These are phyloP conservation scores for Calonectria honghensis DNA, from an alignment of 2,329 filamentous ascomycete genomes.

Conservation along the genomic window DNA sequence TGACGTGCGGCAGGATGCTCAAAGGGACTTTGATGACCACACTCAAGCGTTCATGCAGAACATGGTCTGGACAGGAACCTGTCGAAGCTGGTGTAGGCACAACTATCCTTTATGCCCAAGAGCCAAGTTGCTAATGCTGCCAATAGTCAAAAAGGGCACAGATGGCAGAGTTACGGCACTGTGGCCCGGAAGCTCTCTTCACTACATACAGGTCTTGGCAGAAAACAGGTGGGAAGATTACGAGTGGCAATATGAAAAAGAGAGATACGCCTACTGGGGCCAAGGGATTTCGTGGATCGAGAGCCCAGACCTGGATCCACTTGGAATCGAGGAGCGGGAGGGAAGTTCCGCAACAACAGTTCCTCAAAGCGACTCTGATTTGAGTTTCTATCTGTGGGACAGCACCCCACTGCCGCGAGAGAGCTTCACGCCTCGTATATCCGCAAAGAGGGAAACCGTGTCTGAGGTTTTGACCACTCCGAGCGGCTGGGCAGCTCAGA, in stretches of 20 bases:
- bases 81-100: constrained; percentile 65
- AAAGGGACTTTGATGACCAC: constrained; percentile 67
- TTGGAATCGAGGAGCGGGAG: constrained; percentile 42
- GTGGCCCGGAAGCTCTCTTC: constrained; percentile 66
- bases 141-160: constrained; percentile 51
- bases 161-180: constrained; percentile 64
- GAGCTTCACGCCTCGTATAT: neutral
- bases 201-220: constrained; percentile 66
- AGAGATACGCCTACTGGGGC: constrained; percentile 51
- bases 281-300: constrained; percentile 52
- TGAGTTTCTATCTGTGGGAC: constrained; percentile 42
- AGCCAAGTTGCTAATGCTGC: neutral
- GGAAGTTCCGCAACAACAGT: constrained; percentile 15
- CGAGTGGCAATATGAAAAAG: constrained; percentile 46
- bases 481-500: neutral
- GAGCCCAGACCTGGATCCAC: constrained; percentile 44
- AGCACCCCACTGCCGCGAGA: constrained; percentile 31
- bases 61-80: constrained; percentile 66
- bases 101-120: neutral
- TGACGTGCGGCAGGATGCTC: constrained; percentile 56
- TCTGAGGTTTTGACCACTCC: neutral
- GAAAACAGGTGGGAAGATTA: constrained; percentile 54
- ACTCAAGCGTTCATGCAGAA: constrained; percentile 64
- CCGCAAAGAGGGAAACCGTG: neutral
- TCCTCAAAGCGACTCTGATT: constrained; percentile 31